Percentiles rank a stretch among this genome's conserved stretches.
Conservation (phyloP, 2,329 filamentous ascomycete species). For the Beauveria sp. region DNA sequence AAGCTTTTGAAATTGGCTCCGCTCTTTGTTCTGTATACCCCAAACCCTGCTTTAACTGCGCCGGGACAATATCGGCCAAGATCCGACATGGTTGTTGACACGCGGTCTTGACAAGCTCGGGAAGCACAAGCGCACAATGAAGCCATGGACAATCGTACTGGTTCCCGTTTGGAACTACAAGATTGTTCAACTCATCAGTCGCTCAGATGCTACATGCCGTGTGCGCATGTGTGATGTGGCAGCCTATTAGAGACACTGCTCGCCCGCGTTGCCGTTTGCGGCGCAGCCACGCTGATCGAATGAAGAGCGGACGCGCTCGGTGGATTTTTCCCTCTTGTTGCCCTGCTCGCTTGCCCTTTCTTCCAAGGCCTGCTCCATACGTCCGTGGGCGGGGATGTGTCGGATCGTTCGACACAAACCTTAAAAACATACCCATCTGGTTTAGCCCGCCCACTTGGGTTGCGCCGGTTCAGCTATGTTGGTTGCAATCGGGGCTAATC, state of each 20-base stretch:
- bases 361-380: background rate
- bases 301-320: background rate
- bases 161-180: too few species aligned
- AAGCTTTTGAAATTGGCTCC: background rate
- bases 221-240: background rate
- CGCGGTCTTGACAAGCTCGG: background rate
- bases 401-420: conserved; percentile 5
- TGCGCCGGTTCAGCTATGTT: background rate
- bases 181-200: too few species aligned
- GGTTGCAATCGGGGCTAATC: background rate
- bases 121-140: background rate
- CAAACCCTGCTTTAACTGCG: too few species aligned
- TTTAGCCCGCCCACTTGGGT: background rate
- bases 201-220: background rate
- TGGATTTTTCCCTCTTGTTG: background rate
- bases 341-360: background rate
- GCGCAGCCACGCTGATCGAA: background rate
- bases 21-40: too few species aligned
- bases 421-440: background rate
- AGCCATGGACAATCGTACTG: background rate
- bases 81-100: too few species aligned
- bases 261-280: background rate
- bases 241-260: background rate
- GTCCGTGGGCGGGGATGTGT: background rate
- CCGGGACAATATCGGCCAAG: too few species aligned